Evolutionary conservation across 2,329 filamentous ascomycete species (phyloP).

Genomic region (Ophidiomyces ophidiicola): DNA sequence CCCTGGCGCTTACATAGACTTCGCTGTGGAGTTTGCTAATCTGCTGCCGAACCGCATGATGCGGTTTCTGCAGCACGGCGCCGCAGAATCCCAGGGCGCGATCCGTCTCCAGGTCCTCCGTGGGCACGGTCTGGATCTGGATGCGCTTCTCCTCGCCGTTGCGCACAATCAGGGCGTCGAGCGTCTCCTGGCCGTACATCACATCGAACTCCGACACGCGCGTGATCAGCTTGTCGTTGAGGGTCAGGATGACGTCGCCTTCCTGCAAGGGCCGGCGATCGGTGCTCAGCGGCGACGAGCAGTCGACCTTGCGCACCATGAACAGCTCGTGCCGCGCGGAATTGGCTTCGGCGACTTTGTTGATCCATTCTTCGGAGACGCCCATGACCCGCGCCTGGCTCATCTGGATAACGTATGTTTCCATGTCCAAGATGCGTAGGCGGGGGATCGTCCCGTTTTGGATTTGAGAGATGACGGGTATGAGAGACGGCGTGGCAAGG

Average conservation of each 20-base stretch:
- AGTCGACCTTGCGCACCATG: constrained; percentile 87
- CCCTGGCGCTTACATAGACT: constrained; percentile 81
- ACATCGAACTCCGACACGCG: constrained; percentile 84
- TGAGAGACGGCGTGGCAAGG: constrained; percentile 71
- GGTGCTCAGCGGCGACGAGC: constrained; percentile 38
- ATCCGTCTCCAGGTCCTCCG: constrained; percentile 82
- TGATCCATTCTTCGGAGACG: constrained; percentile 89
- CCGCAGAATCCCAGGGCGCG: constrained; percentile 91
- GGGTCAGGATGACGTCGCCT: constrained; percentile 79
- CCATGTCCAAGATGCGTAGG: constrained; percentile 81
- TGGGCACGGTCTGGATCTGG: constrained; percentile 71
- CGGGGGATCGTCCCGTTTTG: constrained; percentile 63
- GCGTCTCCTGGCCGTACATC: constrained; percentile 79
- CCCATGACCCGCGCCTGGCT: constrained; percentile 95
- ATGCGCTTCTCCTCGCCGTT: constrained; percentile 68
- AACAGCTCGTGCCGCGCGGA: constrained; percentile 91
- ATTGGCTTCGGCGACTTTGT: constrained; percentile 77
- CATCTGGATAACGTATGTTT: constrained; percentile 94
- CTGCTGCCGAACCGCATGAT: constrained; percentile 92
- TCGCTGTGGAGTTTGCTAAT: constrained; percentile 94
- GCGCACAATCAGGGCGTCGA: constrained; percentile 78
- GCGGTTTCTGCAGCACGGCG: constrained; percentile 80
- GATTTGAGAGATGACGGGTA: constrained; percentile 80
- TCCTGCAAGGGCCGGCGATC: constrained; percentile 60
- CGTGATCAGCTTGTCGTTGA: constrained; percentile 88